Evolutionary conservation across 257 asterid species (phyloP), one percentile per base, ranked within the genome.

Genomic region (Vinca minor): DNA sequence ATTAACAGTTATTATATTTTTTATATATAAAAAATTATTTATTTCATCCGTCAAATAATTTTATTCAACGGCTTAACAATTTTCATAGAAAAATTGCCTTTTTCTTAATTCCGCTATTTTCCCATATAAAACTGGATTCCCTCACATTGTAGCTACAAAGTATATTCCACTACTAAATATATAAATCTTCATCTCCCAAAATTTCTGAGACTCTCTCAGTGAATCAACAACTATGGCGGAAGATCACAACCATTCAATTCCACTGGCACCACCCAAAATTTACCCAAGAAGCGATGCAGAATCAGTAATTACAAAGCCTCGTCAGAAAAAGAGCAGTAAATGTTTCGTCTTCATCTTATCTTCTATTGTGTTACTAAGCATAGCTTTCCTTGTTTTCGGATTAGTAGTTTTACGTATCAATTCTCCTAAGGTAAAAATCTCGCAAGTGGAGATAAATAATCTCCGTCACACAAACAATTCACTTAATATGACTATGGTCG

Each of bases 261-360:
- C 78, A 12, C 55, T 68, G 7, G 81, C 75, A 17, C 82, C 82
- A 13, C 67, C 74, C 45, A 49, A 4, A 3, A 18, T 39, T 3
- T 50, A 73, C 47, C 54, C 63, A 0, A 63, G 64, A 47, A 71
- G 75, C 31, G 74, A 71, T 3, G 53, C 63, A 59, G 62, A 17
- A 15, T 25, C 26, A 25, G 38, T 38, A 31, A 23, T 28, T 9
- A 49, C 38, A 8, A 20, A 32, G 20, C 42, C 4, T 7, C 59
- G 31, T 0, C 64, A 17, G 41, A 69, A 11, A 31, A 66, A 35
- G 25, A 71, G 73, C 74, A 70, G 72, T 77, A 85, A 83, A 75
- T 79, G 78, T 64, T 34, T 76, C 13, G 87, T 87, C 0, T 74
- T 81, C 82, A 2, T 59, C 23, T 71, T 87, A 11, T 13, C 73